A percentile compares a stretch with the other conserved stretches of the same genome.
Conservation (phyloP, 2,329 filamentous ascomycete species). For the Phialophora macrospora region DNA sequence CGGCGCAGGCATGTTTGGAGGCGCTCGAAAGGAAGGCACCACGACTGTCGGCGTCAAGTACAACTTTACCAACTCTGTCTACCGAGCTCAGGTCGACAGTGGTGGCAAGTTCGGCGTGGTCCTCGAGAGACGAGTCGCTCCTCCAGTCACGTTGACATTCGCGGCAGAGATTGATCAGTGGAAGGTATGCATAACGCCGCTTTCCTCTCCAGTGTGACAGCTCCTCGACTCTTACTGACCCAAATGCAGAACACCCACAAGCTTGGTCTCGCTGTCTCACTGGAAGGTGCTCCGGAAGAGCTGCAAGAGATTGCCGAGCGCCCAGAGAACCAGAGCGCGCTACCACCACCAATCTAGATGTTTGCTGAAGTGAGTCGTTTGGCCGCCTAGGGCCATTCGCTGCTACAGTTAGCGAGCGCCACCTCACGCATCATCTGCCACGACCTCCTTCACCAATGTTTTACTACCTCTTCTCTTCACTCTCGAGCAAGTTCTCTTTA, state of each 20-base stretch:
- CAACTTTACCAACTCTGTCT: constrained; percentile 93
- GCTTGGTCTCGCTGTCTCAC: constrained; percentile 89
- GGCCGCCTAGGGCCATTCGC: neutral
- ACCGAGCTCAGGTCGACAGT: constrained; percentile 94
- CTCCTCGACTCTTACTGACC: constrained; percentile 8
- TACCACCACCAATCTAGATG: constrained; percentile 56
- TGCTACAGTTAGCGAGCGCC: neutral
- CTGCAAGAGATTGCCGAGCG: constrained; percentile 68
- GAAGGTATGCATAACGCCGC: constrained; percentile 68
- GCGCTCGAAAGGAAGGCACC: constrained; percentile 80
- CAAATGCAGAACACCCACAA: constrained; percentile 81
- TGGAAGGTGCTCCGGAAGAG: constrained; percentile 83
- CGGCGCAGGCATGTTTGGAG: constrained; percentile 72
- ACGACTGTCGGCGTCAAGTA: constrained; percentile 96
- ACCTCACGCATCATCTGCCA: constrained; percentile 1
- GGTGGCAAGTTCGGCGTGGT: constrained; percentile 90
- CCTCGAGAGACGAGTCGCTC: constrained; percentile 93
- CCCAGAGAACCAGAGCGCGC: constrained; percentile 42
- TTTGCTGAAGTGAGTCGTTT: neutral
- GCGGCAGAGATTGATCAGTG: constrained; percentile 95
- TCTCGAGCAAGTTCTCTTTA: constrained; percentile 35
- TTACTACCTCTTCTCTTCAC: constrained; percentile 51
- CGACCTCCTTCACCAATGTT: constrained; percentile 41
- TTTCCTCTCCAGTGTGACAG: neutral
- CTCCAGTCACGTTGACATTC: constrained; percentile 90